Conservation (phyloP, 495 filamentous ascomycete species). For the Penicillium dipodomyicola region DNA sequence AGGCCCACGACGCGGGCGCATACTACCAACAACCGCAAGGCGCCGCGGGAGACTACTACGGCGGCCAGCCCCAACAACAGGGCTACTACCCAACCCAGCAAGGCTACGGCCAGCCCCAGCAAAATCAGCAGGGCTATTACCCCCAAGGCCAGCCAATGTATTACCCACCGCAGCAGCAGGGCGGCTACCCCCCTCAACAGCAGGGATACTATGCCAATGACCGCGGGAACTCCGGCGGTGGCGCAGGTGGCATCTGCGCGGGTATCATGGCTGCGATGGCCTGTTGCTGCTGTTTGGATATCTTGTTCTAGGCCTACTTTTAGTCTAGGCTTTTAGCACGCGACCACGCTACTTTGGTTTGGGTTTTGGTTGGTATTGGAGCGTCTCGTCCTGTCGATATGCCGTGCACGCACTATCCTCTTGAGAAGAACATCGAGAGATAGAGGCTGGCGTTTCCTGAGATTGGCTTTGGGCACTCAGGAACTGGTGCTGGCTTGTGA, state of each 20-base stretch:
- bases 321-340: neutral
- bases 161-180: constrained; percentile 44
- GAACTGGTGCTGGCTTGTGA: neutral
- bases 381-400: neutral
- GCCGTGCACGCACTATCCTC: neutral
- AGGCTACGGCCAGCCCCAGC: constrained; percentile 20
- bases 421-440: neutral
- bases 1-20: constrained; percentile 32
- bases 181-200: constrained; percentile 42
- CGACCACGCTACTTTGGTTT: neutral
- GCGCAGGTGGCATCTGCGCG: constrained; percentile 44
- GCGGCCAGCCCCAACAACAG: constrained; percentile 20
- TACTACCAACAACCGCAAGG: constrained; percentile 21
- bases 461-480: neutral
- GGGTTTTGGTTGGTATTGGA: neutral
- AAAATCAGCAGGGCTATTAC: constrained; percentile 26
- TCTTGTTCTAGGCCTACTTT: constrained; percentile 40
- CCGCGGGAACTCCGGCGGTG: constrained; percentile 24
- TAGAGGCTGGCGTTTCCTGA: constrained; percentile 1
- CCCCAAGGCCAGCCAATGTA: constrained; percentile 41
- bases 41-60: constrained; percentile 24
- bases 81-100: constrained; percentile 26
- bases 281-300: constrained; percentile 57
- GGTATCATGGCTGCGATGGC: constrained; percentile 49
- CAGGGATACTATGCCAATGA: constrained; percentile 43